These are phyloP conservation scores for Lomentospora prolificans DNA, from an alignment of 2,329 filamentous ascomycete species.

Conservation along the genomic window DNA sequence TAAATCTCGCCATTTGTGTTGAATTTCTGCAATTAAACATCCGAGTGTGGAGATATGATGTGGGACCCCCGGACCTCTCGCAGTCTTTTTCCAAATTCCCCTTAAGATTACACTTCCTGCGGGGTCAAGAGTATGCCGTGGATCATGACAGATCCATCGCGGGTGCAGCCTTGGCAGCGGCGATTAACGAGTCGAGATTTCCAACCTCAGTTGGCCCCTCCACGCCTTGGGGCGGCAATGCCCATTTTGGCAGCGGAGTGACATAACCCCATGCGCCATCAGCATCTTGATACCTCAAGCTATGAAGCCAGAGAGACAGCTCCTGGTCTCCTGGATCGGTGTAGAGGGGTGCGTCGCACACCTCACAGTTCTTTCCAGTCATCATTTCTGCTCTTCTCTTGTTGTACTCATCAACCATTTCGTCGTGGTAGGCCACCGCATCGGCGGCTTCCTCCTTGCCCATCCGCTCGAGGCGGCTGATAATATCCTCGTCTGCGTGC, in stretches of 20 bases:
- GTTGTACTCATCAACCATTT: slow-evolving; percentile 84
- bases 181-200: slow-evolving; percentile 47
- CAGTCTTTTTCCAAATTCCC: neutral
- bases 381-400: slow-evolving; percentile 88
- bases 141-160: neutral
- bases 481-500: slow-evolving; percentile 80
- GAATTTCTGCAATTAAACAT: neutral
- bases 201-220: slow-evolving; percentile 63
- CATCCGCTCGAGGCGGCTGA: slow-evolving; percentile 76
- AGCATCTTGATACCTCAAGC: slow-evolving; percentile 76
- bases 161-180: slow-evolving; percentile 23
- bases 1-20: neutral
- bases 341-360: slow-evolving; percentile 83
- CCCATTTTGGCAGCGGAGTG: slow-evolving; percentile 79
- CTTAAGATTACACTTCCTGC: neutral
- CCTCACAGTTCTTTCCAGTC: slow-evolving; percentile 70
- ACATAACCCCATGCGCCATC: slow-evolving; percentile 79
- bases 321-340: slow-evolving; percentile 87
- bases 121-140: neutral
- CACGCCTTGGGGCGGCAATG: slow-evolving; percentile 64
- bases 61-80: neutral
- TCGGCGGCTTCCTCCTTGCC: slow-evolving; percentile 89
- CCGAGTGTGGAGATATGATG: neutral
- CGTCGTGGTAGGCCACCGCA: slow-evolving; percentile 85
- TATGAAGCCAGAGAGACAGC: slow-evolving; percentile 88